Base-by-base conservation (phyloP, 2,329 filamentous ascomycete genomes). In the Penicillium sp. region DNA sequence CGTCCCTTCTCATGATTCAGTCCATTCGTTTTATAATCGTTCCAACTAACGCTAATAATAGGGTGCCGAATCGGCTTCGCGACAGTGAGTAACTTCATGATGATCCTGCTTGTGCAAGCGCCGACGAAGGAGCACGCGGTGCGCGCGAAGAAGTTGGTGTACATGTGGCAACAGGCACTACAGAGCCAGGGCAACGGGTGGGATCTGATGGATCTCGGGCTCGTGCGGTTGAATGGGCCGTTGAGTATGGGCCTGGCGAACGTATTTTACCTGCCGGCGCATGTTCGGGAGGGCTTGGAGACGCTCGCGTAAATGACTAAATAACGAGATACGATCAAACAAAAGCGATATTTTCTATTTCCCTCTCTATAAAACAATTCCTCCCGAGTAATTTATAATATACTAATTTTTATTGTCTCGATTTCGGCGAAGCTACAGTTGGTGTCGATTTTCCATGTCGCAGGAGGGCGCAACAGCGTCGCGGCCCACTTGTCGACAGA, bases 61-160 rank as follows among this genome's bases (percentile, higher is more conserved):
- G 73, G 73, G 73, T 72, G 71, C 8, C 71, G 73, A 3, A 70
- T 75, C 48, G 68, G 72, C 9, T 75, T 76, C 35, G 72, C 73
- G n/a, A 73, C 73, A 1, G 70, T 75, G 17, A 75, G 73, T 13
- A 76, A 75, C 38, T 75, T 75, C 49, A 60, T 70, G n/a, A 68
- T 75, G 53, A 56, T 76, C 7, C 64, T 75, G 6, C 64, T 76
- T 1, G 69, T 76, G 7, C 71, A 76, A 60, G 70, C 73, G 1
- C 73, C 73, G 0, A 74, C 67, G 17, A 56, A 59, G 26, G 69
- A 71, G 17, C 70, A 72, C 53, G 72, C 70, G 3, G 35, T 61
- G 2, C 69, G 67, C 35, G 70, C 67, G 7, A 75, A 71, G 48
- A 64, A 69, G 15, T 61, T 74, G 11, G 69, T 74, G 6, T 69